Conservation (phyloP, 805 yeast species). For the Candida bentonensis region DNA sequence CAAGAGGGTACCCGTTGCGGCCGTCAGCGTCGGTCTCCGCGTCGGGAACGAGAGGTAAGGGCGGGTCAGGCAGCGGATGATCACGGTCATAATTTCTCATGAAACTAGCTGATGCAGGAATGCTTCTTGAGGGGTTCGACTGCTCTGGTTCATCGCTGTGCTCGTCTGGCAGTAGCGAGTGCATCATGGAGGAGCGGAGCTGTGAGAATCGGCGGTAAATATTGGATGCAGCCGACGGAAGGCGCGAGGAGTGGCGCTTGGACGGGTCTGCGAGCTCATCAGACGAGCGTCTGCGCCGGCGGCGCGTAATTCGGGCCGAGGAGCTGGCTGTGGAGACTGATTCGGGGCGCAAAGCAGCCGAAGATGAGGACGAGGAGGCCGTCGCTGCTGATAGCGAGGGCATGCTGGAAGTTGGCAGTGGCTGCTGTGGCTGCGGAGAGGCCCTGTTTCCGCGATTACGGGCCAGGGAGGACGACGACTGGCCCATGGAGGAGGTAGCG, state of each 20-base stretch:
- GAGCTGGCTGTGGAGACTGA: background rate
- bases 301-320: background rate
- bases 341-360: background rate
- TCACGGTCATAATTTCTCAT: background rate
- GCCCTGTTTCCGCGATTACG: background rate
- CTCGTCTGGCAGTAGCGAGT: background rate
- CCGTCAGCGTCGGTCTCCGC: too few species aligned
- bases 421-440: too few species aligned
- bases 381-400: background rate
- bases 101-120: background rate
- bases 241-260: background rate
- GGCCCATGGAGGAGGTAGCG: background rate
- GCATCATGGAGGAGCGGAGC: background rate
- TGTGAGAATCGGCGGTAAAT: background rate
- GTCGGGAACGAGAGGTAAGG: too few species aligned
- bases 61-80: background rate
- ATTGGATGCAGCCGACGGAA: background rate
- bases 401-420: background rate
- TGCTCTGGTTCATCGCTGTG: background rate
- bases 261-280: background rate
- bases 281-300: background rate
- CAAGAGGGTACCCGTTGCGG: background rate
- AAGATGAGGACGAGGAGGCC: background rate
- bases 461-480: background rate
- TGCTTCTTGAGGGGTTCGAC: background rate